phyloP scores from a whole-genome alignment of 805 yeast species.

The Hanseniaspora lindneri region DNA sequence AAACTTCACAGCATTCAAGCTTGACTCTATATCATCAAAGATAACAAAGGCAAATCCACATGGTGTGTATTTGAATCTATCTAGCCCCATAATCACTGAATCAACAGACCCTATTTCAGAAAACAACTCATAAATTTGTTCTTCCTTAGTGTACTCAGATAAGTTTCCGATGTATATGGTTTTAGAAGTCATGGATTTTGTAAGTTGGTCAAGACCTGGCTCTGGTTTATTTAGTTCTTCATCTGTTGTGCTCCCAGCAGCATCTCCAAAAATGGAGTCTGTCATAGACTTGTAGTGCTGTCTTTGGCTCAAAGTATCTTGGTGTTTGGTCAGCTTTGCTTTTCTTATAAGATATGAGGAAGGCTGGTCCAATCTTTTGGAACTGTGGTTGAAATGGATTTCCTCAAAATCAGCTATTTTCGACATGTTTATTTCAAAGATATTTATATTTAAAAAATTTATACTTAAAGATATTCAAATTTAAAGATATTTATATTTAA shows the following conservation, averaged over 20 bases:
- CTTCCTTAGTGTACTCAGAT: slow-evolving; percentile 86
- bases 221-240: slow-evolving; percentile 54
- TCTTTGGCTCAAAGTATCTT: slow-evolving; percentile 54
- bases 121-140: slow-evolving; percentile 80
- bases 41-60: slow-evolving; percentile 94
- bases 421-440: slow-evolving; percentile 24
- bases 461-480: too few species aligned
- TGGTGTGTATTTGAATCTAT: slow-evolving; percentile 80
- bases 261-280: slow-evolving; percentile 83
- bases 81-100: slow-evolving; percentile 86
- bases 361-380: slow-evolving; percentile 58
- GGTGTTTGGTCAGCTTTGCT: slow-evolving; percentile 42
- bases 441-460: neutral
- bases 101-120: slow-evolving; percentile 68
- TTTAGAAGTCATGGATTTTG: slow-evolving; percentile 50
- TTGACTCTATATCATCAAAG: slow-evolving; percentile 54
- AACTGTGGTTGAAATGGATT: slow-evolving; percentile 49
- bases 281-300: slow-evolving; percentile 52
- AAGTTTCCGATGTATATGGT: slow-evolving; percentile 88
- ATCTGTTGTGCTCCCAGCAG: slow-evolving; percentile 82
- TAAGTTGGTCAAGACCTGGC: slow-evolving; percentile 54
- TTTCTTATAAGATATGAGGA: slow-evolving; percentile 55
- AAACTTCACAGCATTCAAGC: slow-evolving; percentile 72
- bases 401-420: slow-evolving; percentile 39
- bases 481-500: too few species aligned